phyloP scores from a whole-genome alignment of 1,284 basidiomycete species.

The Vanrija humicola region DNA sequence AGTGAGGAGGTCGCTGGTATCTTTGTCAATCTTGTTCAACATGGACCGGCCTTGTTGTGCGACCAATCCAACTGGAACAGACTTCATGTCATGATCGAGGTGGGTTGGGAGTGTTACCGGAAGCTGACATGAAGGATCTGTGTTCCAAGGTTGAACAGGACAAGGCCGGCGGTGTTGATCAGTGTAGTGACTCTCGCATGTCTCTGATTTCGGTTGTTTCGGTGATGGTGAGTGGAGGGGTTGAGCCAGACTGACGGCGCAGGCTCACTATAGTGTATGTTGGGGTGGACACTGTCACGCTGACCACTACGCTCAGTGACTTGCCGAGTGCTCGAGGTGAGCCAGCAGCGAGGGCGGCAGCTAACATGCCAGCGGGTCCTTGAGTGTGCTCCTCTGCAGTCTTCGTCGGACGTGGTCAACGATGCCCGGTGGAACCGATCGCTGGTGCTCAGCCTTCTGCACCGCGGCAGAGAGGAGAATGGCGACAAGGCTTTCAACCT shows the following conservation, averaged over 20 bases:
- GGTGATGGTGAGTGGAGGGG: too few species aligned
- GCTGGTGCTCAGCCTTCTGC: slow-evolving; percentile 2
- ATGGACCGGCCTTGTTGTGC: slow-evolving; percentile 8
- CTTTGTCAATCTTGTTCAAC: neutral
- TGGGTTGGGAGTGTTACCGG: neutral
- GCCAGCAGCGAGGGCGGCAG: neutral
- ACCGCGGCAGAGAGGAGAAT: slow-evolving; percentile 4
- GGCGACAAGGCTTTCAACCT: neutral
- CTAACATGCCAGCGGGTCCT: slow-evolving; percentile 3
- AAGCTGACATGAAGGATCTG: neutral
- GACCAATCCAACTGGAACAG: slow-evolving; percentile 5
- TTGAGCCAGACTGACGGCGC: neutral
- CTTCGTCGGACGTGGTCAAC: neutral
- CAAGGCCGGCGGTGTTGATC: neutral
- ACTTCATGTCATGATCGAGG: neutral
- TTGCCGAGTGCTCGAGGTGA: neutral
- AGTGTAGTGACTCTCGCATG: neutral
- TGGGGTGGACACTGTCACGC: neutral
- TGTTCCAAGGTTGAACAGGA: neutral
- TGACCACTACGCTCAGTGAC: neutral
- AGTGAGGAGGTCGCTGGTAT: neutral
- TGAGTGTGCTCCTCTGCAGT: neutral
- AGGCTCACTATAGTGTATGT: slow-evolving; percentile 3
- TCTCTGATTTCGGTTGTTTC: too few species aligned
- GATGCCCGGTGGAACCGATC: slow-evolving; percentile 8